These are phyloP conservation scores for Rhododendron kiyosumense DNA, from an alignment of 148 eudicot species.

Conservation along the genomic window DNA sequence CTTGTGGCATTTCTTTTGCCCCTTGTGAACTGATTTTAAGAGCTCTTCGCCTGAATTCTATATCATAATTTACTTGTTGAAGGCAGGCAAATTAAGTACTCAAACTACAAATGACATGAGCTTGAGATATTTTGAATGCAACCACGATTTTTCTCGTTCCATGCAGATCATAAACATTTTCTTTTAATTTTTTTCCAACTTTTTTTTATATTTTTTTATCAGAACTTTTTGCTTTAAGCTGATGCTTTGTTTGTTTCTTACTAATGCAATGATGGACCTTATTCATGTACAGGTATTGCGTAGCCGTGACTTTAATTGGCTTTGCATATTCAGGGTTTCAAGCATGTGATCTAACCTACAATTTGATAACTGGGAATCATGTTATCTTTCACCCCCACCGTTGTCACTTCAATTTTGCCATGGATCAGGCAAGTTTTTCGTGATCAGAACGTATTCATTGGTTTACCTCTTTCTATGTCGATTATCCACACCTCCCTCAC, in stretches of 20 bases:
- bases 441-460: not conserved
- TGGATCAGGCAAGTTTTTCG: constrained; percentile 73
- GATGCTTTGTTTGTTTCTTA: not conserved
- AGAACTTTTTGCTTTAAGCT: not conserved
- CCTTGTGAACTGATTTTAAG: not conserved
- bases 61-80: not conserved
- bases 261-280: constrained; percentile 1
- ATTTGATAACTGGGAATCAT: constrained; percentile 46
- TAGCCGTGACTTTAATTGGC: constrained; percentile 58
- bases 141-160: not conserved
- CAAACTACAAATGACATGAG: not conserved
- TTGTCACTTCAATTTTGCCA: constrained; percentile 56
- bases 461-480: not conserved
- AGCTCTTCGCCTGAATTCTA: not conserved
- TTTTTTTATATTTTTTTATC: no score
- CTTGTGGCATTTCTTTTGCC: not conserved
- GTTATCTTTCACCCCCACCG: constrained; percentile 44
- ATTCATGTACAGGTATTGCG: constrained; percentile 55
- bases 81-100: not conserved
- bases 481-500: not conserved
- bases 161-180: not conserved
- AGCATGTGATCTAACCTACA: constrained; percentile 46
- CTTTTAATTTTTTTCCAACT: not conserved
- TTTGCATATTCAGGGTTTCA: constrained; percentile 72
- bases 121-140: not conserved